These are phyloP conservation scores for Sambucus nigra DNA, from an alignment of 129 eudicot species.

Conservation along the genomic window DNA sequence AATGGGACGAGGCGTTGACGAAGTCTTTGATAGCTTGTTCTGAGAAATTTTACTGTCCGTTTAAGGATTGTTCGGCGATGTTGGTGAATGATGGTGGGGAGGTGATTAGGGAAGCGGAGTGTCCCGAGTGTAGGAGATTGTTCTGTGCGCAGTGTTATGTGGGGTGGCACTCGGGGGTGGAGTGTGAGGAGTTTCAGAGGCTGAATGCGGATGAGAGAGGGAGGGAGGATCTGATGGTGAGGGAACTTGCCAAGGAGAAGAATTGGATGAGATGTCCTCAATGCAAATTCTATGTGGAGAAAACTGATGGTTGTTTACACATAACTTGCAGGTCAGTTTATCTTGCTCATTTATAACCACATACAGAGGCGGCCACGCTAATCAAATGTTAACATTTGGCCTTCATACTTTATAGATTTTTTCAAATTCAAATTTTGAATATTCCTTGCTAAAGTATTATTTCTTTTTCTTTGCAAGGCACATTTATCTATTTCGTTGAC, in stretches of 20 bases:
- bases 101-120: conserved; percentile 13
- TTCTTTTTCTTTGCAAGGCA: too few species aligned
- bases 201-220: conserved; percentile 19
- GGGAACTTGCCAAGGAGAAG: conserved; percentile 48
- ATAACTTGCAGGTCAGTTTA: conserved; percentile 37
- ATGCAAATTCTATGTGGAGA: conserved; percentile 43
- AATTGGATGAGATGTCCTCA: conserved; percentile 45
- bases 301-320: conserved; percentile 40
- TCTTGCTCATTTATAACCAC: background rate
- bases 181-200: conserved; percentile 33
- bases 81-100: conserved; percentile 23
- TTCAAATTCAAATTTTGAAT: background rate
- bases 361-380: background rate
- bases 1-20: conserved; percentile 40
- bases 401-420: background rate
- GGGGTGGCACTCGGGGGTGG: conserved; percentile 48
- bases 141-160: conserved; percentile 45
- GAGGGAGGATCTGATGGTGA: conserved; percentile 21
- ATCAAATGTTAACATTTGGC: background rate
- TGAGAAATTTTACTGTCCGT: conserved; percentile 41
- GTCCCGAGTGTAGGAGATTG: conserved; percentile 29
- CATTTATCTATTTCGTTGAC: too few species aligned
- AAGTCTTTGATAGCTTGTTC: conserved; percentile 37
- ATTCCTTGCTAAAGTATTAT: background rate
- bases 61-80: conserved; percentile 31